These are phyloP conservation scores for Macrotyloma uniflorum DNA, from an alignment of 306 rosid genomes.

Conservation along the genomic window DNA sequence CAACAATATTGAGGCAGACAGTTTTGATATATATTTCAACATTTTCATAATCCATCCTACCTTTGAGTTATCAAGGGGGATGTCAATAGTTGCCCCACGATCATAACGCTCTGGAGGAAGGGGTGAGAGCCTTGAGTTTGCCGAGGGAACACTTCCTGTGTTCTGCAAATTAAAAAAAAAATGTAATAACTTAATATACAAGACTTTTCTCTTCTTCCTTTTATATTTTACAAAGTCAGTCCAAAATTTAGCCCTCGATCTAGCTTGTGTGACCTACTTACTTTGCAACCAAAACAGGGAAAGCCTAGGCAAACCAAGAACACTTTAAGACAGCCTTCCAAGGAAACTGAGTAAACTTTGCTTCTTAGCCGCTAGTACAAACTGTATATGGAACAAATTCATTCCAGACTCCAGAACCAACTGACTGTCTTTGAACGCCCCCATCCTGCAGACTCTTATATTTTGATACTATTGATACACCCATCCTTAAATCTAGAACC, in stretches of 20 bases:
- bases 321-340: conserved; percentile 2
- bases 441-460: neutral
- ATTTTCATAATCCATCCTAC: conserved; percentile 46
- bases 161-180: conserved; percentile 50
- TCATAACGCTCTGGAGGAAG: conserved; percentile 85
- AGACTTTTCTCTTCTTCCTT: neutral
- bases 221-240: neutral
- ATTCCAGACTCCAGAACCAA: neutral
- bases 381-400: neutral
- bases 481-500: neutral
- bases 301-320: neutral
- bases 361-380: neutral
- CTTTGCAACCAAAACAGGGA: conserved; percentile 15
- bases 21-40: conserved; percentile 27
- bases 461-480: neutral
- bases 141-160: conserved; percentile 63
- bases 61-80: conserved; percentile 66
- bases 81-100: conserved; percentile 75
- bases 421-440: neutral
- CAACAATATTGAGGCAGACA: conserved; percentile 27
- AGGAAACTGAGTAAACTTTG: conserved; percentile 14
- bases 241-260: neutral
- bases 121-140: conserved; percentile 70
- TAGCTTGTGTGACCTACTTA: conserved; percentile 16
- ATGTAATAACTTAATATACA: conserved; percentile 16